phyloP scores from a whole-genome alignment of 2,329 filamentous ascomycete species.

The Lanzia echinophila region DNA sequence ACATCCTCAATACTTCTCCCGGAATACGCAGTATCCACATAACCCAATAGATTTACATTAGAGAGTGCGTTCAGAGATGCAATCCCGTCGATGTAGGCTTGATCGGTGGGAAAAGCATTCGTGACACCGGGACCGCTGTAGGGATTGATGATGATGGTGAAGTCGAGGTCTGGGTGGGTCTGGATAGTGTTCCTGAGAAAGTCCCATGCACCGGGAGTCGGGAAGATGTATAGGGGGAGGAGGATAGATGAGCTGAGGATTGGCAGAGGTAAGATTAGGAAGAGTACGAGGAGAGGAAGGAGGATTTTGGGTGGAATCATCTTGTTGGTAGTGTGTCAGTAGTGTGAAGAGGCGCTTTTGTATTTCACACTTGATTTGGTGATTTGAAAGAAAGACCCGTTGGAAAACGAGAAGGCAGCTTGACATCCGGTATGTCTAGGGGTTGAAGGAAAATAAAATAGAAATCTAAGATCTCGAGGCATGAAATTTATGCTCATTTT shows the following conservation, averaged over 20 bases:
- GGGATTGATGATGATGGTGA: slow-evolving; percentile 1
- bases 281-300: too few species aligned
- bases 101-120: not conserved
- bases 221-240: slow-evolving; percentile 1
- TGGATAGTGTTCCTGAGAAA: not conserved
- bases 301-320: too few species aligned
- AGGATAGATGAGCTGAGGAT: slow-evolving; percentile 1
- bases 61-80: not conserved
- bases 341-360: too few species aligned
- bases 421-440: too few species aligned
- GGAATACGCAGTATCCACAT: not conserved
- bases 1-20: not conserved
- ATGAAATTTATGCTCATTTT: too few species aligned
- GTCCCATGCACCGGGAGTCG: not conserved
- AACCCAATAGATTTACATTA: not conserved
- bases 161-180: not conserved
- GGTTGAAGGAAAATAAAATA: too few species aligned
- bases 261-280: too few species aligned
- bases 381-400: too few species aligned
- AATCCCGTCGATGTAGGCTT: not conserved
- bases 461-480: too few species aligned
- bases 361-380: too few species aligned
- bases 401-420: too few species aligned
- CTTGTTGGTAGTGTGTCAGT: too few species aligned
- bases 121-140: not conserved